Percentiles rank a stretch among this genome's conserved stretches.
These are phyloP conservation scores for Neoarthrinium moseri DNA, from an alignment of 2,329 filamentous ascomycete genomes.

Conservation along the genomic window DNA sequence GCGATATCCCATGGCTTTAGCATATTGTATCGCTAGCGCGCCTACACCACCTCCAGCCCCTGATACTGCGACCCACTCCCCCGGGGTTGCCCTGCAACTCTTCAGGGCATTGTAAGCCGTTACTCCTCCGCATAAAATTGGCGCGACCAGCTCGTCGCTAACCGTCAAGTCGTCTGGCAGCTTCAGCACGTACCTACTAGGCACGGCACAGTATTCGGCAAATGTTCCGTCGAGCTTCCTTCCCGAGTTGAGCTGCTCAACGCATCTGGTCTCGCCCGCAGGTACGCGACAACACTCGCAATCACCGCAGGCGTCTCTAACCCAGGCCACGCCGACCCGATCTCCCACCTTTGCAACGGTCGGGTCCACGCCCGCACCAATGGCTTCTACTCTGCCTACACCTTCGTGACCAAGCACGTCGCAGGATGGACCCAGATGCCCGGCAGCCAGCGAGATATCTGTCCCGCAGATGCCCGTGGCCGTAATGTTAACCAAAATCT, in stretches of 20 bases:
- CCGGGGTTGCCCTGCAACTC: constrained; percentile 24
- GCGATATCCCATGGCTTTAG: constrained; percentile 39
- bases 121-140: constrained; percentile 40
- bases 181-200: constrained; percentile 30
- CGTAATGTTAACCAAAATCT: constrained; percentile 33
- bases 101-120: constrained; percentile 43
- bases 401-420: constrained; percentile 43
- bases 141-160: constrained; percentile 35
- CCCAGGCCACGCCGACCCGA: constrained; percentile 38
- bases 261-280: constrained; percentile 35
- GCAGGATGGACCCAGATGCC: constrained; percentile 32
- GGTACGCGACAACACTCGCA: constrained; percentile 32
- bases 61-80: constrained; percentile 34
- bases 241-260: constrained; percentile 30
- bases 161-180: constrained; percentile 26
- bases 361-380: constrained; percentile 33
- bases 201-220: constrained; percentile 35
- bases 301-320: constrained; percentile 31
- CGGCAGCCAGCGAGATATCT: constrained; percentile 35
- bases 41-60: constrained; percentile 41
- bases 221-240: constrained; percentile 35
- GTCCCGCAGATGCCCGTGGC: constrained; percentile 38
- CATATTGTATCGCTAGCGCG: constrained; percentile 35
- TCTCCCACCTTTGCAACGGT: constrained; percentile 25
- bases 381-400: constrained; percentile 34